These are phyloP conservation scores for Colletotrichum horii DNA, from an alignment of 2,329 filamentous ascomycete species.

Conservation along the genomic window DNA sequence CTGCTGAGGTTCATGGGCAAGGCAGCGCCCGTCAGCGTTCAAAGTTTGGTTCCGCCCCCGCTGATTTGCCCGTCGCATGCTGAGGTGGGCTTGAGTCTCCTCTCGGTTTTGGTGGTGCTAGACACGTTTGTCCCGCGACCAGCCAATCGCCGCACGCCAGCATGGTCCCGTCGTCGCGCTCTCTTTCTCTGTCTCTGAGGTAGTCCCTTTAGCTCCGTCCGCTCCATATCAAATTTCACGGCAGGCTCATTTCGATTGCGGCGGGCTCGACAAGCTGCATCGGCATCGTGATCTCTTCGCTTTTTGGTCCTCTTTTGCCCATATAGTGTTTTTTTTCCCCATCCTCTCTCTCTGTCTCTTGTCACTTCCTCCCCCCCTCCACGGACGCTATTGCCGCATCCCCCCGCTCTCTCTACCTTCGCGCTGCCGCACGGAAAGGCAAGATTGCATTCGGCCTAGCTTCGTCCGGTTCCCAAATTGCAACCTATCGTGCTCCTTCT, in stretches of 20 bases:
- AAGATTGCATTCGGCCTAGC: constrained; percentile 2
- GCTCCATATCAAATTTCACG: constrained; percentile 17
- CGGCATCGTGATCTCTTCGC: background rate
- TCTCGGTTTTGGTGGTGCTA: background rate
- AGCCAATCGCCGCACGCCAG: constrained; percentile 14
- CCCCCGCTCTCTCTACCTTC: background rate
- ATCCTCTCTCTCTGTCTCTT: background rate
- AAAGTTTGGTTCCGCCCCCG: background rate
- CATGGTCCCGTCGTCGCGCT: background rate
- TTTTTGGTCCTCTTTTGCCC: background rate
- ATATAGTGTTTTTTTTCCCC: background rate
- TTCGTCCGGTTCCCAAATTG: background rate
- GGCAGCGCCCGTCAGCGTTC: background rate
- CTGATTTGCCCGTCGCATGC: background rate
- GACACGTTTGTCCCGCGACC: background rate
- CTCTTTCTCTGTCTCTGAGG: background rate
- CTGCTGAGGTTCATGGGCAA: background rate
- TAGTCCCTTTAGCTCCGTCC: constrained; percentile 4
- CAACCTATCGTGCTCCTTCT: background rate
- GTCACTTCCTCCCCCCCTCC: background rate
- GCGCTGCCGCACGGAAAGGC: background rate
- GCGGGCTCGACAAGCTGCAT: constrained; percentile 1
- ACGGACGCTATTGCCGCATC: background rate
- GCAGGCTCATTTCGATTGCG: background rate
- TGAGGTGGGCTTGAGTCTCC: background rate